These are phyloP conservation scores for Hsuehochloa calcarea DNA, from an alignment of 176 grass and related monocot species.

Conservation along the genomic window DNA sequence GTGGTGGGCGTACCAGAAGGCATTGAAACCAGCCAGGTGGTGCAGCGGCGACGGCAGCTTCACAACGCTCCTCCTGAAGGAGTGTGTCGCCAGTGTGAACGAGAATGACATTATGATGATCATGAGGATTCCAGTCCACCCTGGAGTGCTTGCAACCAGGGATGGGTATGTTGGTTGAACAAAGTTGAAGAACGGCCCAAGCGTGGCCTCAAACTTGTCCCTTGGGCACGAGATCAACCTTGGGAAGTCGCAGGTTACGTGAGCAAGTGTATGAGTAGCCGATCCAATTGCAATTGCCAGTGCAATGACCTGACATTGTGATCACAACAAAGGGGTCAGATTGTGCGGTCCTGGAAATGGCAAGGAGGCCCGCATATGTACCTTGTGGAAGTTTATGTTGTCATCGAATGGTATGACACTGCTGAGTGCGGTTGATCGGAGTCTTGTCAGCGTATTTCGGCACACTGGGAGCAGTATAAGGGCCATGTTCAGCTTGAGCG, in stretches of 20 bases:
- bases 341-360: neutral
- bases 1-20: constrained; percentile 99
- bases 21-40: constrained; percentile 92
- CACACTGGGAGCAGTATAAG: constrained; percentile 89
- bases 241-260: constrained; percentile 83
- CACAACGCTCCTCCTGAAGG: constrained; percentile 73
- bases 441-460: constrained; percentile 78
- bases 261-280: constrained; percentile 59
- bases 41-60: constrained; percentile 83
- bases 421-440: constrained; percentile 61
- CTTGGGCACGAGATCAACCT: constrained; percentile 70
- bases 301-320: constrained; percentile 51
- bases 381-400: constrained; percentile 99
- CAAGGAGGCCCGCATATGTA: neutral
- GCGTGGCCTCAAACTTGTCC: constrained; percentile 51
- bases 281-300: constrained; percentile 61
- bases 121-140: constrained; percentile 80
- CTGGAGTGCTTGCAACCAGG: constrained; percentile 60
- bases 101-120: constrained; percentile 94
- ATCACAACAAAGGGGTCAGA: neutral
- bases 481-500: constrained; percentile 94
- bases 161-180: constrained; percentile 62
- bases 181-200: constrained; percentile 70
- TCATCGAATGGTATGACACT: constrained; percentile 78
- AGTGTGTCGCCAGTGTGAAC: constrained; percentile 85